Base-by-base conservation (phyloP, 2,329 filamentous ascomycete genomes). In the Hansfordia pulvinata region DNA sequence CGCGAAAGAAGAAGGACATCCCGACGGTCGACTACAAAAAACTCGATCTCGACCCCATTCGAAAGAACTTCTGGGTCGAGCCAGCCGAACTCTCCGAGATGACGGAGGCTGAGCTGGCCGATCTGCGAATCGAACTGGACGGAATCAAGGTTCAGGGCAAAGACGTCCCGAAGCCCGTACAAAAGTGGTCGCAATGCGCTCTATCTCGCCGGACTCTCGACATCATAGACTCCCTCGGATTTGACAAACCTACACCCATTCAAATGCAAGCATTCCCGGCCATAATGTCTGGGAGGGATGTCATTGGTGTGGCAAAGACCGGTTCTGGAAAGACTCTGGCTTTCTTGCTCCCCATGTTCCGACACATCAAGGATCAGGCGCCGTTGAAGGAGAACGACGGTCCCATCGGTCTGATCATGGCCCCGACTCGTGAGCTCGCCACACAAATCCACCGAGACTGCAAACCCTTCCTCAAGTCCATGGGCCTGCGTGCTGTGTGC, bases 301-400 rank as follows among this genome's bases (percentile, higher is more conserved):
- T 94, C 19, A 84, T 98, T 36, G 90, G 86, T 38, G 85, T 98
- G 28, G 90, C 90, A 11, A 96, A 96, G 59, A 98, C 90, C 15
- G 90, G 90, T 5, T 96, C 90, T 15, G 90, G 90, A 49, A 98
- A 98, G 59, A 98, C 90, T 0, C 75, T 96, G 42, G 90, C 90
- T 5, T 98, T 96, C 48, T 58, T 93, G 17, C 68, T 98, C 23
- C 90, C 90, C 19, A 94, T 96, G 84, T 94, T 98, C 50, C 75
- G 90, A 30, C 90, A 98, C 49, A 93, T 96, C 56, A 90, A 88
- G 52, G 90, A 96, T 44, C 90, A 98, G 48, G 65, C 74, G 26
- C 75, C 80, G 0, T 59, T 94, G 11, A 81, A 80, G 41, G 74
- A 80, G 22, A 75, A 78, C 35, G 90, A 98, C 47, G 90, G 90